A percentile compares a stretch with the other conserved stretches of the same genome.
Evolutionary conservation across 495 filamentous ascomycete species (phyloP).

Genomic region (Aspergillus mulundensis): DNA sequence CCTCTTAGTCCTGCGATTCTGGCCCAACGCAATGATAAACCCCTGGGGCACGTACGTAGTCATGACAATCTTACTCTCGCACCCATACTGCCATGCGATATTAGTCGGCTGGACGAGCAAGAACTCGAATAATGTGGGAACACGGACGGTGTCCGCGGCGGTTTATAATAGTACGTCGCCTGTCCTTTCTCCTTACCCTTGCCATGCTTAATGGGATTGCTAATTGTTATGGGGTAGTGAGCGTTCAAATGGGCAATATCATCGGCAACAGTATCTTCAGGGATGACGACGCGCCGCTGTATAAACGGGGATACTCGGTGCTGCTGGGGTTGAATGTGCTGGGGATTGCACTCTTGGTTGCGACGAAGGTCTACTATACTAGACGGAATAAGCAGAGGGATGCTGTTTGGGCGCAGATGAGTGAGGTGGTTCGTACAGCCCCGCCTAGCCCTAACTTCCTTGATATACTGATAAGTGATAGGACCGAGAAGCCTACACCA

Average conservation of each 20-base stretch:
- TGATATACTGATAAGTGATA: neutral
- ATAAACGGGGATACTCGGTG: slow-evolving; percentile 45
- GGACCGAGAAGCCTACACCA: slow-evolving; percentile 23
- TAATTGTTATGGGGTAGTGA: slow-evolving; percentile 16
- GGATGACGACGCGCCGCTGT: slow-evolving; percentile 51
- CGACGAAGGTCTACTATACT: slow-evolving; percentile 34
- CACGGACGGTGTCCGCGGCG: slow-evolving; percentile 53
- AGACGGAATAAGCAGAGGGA: slow-evolving; percentile 27
- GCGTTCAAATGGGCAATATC: slow-evolving; percentile 45
- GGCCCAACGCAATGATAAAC: slow-evolving; percentile 29
- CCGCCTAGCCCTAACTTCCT: neutral
- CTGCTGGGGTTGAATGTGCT: slow-evolving; percentile 42
- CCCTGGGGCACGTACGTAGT: slow-evolving; percentile 51
- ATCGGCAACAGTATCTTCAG: slow-evolving; percentile 52
- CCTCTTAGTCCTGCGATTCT: slow-evolving; percentile 43
- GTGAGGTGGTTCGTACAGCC: slow-evolving; percentile 16
- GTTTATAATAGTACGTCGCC: slow-evolving; percentile 43
- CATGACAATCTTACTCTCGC: slow-evolving; percentile 45
- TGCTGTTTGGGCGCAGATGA: slow-evolving; percentile 32
- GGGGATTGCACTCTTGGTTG: slow-evolving; percentile 28
- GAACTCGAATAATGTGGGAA: slow-evolving; percentile 59
- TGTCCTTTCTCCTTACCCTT: neutral
- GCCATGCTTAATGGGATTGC: neutral
- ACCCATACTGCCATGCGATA: slow-evolving; percentile 59
- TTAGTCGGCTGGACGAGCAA: slow-evolving; percentile 58